phyloP scores from a whole-genome alignment of 2,329 filamentous ascomycete species.

The Penicillium sp. region DNA sequence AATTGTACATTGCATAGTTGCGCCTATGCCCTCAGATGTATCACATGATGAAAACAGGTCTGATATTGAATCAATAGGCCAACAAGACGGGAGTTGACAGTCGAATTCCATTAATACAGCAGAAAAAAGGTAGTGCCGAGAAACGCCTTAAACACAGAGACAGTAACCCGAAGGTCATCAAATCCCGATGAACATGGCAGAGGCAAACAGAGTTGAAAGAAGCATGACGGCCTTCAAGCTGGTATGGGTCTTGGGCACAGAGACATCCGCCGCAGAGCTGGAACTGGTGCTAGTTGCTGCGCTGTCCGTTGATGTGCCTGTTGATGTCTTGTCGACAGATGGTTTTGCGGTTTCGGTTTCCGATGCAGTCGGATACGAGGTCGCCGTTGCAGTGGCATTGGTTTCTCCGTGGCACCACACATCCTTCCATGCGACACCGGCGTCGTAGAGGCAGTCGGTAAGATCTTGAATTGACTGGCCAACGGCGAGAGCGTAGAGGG shows the following conservation, averaged over 20 bases:
- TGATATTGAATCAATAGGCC: neutral
- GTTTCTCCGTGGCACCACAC: constrained; percentile 25
- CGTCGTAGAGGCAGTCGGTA: constrained; percentile 26
- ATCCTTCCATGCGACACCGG: constrained; percentile 22
- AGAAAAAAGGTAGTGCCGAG: neutral
- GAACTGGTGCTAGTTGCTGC: constrained; percentile 1
- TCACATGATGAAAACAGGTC: neutral
- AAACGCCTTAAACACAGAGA: neutral
- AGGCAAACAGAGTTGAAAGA: constrained; percentile 4
- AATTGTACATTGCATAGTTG: neutral
- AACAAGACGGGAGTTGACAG: neutral
- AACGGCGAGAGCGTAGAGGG: constrained; percentile 21
- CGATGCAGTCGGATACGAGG: constrained; percentile 12
- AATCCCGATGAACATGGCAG: neutral
- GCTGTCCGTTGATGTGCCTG: constrained; percentile 1
- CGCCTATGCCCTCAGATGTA: neutral
- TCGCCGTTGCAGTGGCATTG: constrained; percentile 23
- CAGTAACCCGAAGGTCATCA: neutral
- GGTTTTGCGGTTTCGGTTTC: constrained; percentile 8
- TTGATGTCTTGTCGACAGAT: neutral
- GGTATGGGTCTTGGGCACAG: neutral
- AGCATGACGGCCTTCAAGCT: constrained; percentile 1
- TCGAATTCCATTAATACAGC: neutral
- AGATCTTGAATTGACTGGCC: constrained; percentile 26
- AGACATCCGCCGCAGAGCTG: neutral